Conservation (phyloP, 495 filamentous ascomycete genomes). For the Cairneyella variabilis region DNA sequence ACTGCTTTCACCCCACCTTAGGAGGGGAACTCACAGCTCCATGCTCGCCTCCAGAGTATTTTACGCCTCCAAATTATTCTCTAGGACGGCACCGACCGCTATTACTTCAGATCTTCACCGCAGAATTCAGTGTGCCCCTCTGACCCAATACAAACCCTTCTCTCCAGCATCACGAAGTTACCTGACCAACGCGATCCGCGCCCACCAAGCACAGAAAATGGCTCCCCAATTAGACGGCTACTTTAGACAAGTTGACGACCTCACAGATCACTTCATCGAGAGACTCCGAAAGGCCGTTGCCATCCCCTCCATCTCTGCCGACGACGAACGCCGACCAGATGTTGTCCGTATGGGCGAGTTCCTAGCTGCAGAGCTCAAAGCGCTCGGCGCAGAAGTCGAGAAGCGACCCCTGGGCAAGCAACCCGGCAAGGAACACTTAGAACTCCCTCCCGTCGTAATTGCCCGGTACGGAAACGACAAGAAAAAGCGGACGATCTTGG, state of each 20-base stretch:
- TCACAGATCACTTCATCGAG: constrained; percentile 83
- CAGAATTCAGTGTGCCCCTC: too few relatives aligned
- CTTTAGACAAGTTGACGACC: constrained; percentile 83
- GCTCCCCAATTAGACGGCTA: constrained; percentile 78
- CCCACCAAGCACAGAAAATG: constrained; percentile 62
- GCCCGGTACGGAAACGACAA: constrained; percentile 87
- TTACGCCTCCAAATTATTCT: too few relatives aligned
- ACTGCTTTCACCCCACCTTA: too few relatives aligned
- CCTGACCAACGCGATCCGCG: constrained; percentile 40
- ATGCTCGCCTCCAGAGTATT: too few relatives aligned
- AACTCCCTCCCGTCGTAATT: constrained; percentile 88
- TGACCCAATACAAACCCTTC: too few relatives aligned
- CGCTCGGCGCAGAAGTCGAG: constrained; percentile 82
- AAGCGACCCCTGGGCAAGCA: constrained; percentile 83
- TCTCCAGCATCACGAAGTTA: constrained; percentile 36
- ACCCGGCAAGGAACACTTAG: constrained; percentile 80
- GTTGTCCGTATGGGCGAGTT: constrained; percentile 96
- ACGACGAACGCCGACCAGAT: constrained; percentile 80
- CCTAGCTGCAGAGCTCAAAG: constrained; percentile 74
- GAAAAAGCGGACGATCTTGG: constrained; percentile 88
- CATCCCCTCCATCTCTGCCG: constrained; percentile 92
- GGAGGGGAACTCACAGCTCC: too few relatives aligned
- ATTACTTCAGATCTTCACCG: too few relatives aligned
- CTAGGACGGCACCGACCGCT: too few relatives aligned
- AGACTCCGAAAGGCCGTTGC: constrained; percentile 89